These are phyloP conservation scores for Wickerhamiella dianesei DNA, from an alignment of 805 yeast species.

Conservation along the genomic window DNA sequence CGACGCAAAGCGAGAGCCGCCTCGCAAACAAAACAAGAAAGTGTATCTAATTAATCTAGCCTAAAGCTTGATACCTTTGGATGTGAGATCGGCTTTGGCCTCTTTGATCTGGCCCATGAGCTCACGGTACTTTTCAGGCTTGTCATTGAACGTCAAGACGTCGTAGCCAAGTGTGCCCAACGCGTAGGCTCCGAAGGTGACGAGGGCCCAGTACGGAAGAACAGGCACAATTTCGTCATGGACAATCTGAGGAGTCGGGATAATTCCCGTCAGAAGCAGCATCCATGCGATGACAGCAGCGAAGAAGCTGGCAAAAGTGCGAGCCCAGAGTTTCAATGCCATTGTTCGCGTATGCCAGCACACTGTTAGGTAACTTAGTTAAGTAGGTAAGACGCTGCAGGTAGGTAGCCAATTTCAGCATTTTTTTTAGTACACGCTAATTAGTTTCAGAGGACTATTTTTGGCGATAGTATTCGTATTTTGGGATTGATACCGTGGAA, in stretches of 20 bases:
- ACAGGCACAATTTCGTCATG: conserved; percentile 46
- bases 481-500: too few species aligned
- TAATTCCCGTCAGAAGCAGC: conserved; percentile 36
- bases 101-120: conserved; percentile 44
- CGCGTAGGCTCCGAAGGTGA: conserved; percentile 56
- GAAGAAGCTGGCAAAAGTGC: neutral
- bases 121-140: conserved; percentile 52
- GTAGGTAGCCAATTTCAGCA: too few species aligned
- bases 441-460: too few species aligned
- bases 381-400: neutral
- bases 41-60: neutral
- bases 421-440: too few species aligned
- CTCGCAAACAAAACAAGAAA: neutral
- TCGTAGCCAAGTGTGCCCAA: conserved; percentile 57
- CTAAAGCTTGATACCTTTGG: conserved; percentile 33
- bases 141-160: conserved; percentile 54
- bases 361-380: neutral
- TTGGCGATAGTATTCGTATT: too few species aligned
- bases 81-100: conserved; percentile 45
- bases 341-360: neutral
- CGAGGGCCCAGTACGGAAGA: conserved; percentile 58
- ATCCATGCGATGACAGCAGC: conserved; percentile 26
- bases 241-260: conserved; percentile 40
- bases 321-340: neutral
- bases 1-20: conserved; percentile 7